phyloP scores from a whole-genome alignment of 106 monocot species.

The Triglochin maritima region DNA sequence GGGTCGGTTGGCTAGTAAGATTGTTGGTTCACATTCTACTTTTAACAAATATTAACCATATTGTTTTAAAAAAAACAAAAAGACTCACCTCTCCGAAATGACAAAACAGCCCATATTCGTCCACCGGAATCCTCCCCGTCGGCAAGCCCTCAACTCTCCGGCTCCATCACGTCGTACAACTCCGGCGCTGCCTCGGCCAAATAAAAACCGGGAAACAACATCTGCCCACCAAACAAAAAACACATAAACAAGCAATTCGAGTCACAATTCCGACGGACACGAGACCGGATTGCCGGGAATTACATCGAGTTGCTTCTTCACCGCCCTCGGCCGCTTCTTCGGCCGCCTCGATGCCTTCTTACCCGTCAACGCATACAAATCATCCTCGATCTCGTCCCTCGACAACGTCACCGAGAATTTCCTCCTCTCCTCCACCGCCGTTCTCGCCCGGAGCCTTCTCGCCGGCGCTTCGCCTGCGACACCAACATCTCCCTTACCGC shows the following conservation, averaged over 20 bases:
- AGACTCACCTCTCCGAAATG: too few relatives aligned
- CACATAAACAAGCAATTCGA: not conserved
- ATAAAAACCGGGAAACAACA: not conserved
- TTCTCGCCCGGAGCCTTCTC: not conserved
- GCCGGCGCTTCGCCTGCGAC: not conserved
- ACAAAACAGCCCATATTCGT: too few relatives aligned
- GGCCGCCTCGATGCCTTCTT: conserved; percentile 9
- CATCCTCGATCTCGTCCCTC: conserved; percentile 23
- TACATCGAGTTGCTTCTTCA: conserved; percentile 16
- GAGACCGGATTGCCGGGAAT: not conserved
- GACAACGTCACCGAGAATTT: conserved; percentile 12
- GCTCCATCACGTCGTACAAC: conserved; percentile 2
- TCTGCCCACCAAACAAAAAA: not conserved
- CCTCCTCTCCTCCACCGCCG: not conserved
- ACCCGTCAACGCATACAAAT: conserved; percentile 17
- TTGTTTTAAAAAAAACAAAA: too few relatives aligned
- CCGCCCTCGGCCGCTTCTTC: conserved; percentile 15
- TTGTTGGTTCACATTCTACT: too few relatives aligned
- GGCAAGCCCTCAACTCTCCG: too few relatives aligned
- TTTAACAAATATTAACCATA: too few relatives aligned
- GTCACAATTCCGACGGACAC: not conserved
- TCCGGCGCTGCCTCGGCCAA: conserved; percentile 6
- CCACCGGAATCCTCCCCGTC: too few relatives aligned
- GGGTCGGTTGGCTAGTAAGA: too few relatives aligned
- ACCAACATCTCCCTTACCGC: not conserved